Percentiles rank a stretch among this genome's conserved stretches.
phyloP scores from a whole-genome alignment of 352 stramenopile species.

The Globisporangium perplexum region DNA sequence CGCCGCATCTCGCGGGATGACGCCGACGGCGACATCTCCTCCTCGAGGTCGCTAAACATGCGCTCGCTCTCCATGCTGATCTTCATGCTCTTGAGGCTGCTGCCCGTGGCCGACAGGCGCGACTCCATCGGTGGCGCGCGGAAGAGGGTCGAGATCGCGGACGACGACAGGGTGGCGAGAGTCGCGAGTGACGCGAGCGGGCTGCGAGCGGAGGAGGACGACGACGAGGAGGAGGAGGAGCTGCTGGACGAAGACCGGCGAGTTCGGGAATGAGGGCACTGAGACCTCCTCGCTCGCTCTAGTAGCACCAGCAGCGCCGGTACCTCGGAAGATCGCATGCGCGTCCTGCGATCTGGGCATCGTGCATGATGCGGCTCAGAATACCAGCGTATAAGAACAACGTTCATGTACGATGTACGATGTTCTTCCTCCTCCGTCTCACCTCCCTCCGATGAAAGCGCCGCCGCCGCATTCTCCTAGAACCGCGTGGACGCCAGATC shows the following conservation, averaged over 20 bases:
- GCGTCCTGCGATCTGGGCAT: too few relatives aligned
- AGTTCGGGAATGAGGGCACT: not conserved
- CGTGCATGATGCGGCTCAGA: too few relatives aligned
- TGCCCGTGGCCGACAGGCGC: slow-evolving; percentile 44
- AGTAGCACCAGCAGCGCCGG: too few relatives aligned
- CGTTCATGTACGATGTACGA: too few relatives aligned
- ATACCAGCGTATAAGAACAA: too few relatives aligned
- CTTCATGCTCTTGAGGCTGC: slow-evolving; percentile 80
- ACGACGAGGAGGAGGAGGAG: too few relatives aligned
- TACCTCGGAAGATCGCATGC: too few relatives aligned
- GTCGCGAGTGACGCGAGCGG: not conserved
- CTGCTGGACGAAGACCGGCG: not conserved
- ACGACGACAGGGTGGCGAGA: not conserved
- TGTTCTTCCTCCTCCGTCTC: not conserved
- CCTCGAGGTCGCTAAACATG: slow-evolving; percentile 76
- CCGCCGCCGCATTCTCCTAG: slow-evolving; percentile 24
- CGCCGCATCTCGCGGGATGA: slow-evolving; percentile 53
- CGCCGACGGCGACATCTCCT: slow-evolving; percentile 53
- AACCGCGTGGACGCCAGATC: slow-evolving; percentile 72
- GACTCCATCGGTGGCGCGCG: slow-evolving; percentile 44
- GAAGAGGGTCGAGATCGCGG: slow-evolving; percentile 7
- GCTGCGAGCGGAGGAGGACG: not conserved
- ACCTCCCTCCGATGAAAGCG: too few relatives aligned
- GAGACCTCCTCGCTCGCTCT: too few relatives aligned
- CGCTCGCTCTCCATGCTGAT: slow-evolving; percentile 76